Conservation (phyloP, 106 monocot genomes). For the Cymbidium sinense region DNA sequence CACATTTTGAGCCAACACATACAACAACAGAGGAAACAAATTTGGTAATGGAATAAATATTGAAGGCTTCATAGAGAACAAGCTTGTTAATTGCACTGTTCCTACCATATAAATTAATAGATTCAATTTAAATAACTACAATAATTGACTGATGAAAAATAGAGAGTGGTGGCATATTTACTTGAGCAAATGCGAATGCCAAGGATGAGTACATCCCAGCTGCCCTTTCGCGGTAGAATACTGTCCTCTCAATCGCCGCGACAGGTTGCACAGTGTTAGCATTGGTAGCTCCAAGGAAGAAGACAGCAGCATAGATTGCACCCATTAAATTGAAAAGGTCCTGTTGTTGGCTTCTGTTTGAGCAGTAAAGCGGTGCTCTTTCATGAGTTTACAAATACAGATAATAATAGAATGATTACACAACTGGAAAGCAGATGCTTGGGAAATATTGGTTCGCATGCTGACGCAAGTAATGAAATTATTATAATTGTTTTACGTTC, state of each 20-base stretch:
- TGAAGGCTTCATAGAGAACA: neutral
- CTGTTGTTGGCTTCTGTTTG: constrained; percentile 58
- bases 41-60: no score
- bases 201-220: constrained; percentile 92
- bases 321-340: constrained; percentile 70
- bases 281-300: constrained; percentile 68
- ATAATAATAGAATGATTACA: neutral
- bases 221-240: constrained; percentile 89
- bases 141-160: neutral
- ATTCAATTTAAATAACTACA: neutral
- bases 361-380: neutral
- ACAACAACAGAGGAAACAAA: no score
- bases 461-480: neutral
- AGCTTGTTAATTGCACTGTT: no score
- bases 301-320: constrained; percentile 54
- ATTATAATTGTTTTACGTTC: neutral
- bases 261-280: constrained; percentile 64
- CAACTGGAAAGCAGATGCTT: neutral
- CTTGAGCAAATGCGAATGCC: constrained; percentile 90
- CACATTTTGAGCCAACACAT: no score
- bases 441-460: neutral
- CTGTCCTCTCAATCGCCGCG: constrained; percentile 67
- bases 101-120: no score
- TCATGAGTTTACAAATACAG: neutral
- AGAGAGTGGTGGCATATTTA: constrained; percentile 12